Conservation (phyloP, 192 early-diverging fungal species). For the Podila horticola region DNA sequence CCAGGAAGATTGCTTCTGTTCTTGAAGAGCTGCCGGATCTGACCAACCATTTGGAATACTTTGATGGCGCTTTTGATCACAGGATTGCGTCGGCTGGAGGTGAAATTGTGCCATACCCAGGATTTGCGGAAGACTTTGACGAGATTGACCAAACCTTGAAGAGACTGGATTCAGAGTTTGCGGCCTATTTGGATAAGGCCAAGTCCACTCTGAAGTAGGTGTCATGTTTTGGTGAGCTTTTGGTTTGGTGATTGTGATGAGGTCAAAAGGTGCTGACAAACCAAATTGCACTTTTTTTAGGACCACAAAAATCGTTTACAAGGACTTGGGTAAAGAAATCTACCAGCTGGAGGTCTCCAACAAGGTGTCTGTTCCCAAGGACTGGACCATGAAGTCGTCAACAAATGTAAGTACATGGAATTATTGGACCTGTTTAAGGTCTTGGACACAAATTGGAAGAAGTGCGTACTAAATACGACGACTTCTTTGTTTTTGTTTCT, state of each 20-base stretch:
- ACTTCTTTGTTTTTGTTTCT: too few species aligned
- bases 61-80: constrained; percentile 80
- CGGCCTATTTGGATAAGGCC: constrained; percentile 71
- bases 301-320: constrained; percentile 76
- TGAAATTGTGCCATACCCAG: constrained; percentile 72
- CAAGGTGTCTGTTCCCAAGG: constrained; percentile 74
- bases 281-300: constrained; percentile 31
- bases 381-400: constrained; percentile 81
- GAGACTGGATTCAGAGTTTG: constrained; percentile 74
- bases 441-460: too few species aligned
- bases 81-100: constrained; percentile 65
- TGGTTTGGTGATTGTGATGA: not conserved
- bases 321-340: constrained; percentile 94
- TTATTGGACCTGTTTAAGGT: too few species aligned
- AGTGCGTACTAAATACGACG: too few species aligned
- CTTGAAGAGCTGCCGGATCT: constrained; percentile 65
- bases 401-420: constrained; percentile 69
- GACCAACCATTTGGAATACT: constrained; percentile 71
- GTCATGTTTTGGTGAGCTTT: constrained; percentile 1
- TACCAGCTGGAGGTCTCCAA: constrained; percentile 93
- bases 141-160: constrained; percentile 62
- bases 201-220: constrained; percentile 71
- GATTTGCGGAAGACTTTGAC: constrained; percentile 86
- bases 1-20: constrained; percentile 62
- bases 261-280: not conserved